Evolutionary conservation across 176 grass and related monocot species (phyloP).

Genomic region (Raddia distichophylla): DNA sequence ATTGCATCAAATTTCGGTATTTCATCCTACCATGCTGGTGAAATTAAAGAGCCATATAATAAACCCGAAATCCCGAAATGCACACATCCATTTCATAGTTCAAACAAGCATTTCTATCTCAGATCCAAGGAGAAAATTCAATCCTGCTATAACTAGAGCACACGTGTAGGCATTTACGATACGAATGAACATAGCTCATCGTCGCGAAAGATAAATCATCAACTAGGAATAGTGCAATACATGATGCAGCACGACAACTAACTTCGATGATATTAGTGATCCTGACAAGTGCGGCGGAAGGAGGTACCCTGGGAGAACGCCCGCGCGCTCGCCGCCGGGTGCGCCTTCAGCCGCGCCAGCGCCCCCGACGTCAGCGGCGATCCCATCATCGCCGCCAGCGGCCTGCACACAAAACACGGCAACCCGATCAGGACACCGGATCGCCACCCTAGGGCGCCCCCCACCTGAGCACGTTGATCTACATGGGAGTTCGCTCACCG

Average conservation of each 20-base stretch:
- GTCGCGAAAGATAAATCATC: neutral
- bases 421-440: neutral
- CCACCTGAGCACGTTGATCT: neutral
- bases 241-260: constrained; percentile 38
- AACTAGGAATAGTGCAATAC: neutral
- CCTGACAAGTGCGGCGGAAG: constrained; percentile 59
- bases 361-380: constrained; percentile 49
- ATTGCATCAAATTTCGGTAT: neutral
- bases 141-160: neutral
- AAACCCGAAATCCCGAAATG: neutral
- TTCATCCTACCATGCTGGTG: neutral
- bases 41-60: neutral
- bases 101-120: neutral
- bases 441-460: neutral
- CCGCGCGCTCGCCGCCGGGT: constrained; percentile 69
- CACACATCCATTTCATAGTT: neutral
- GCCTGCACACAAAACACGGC: constrained; percentile 40
- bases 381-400: constrained; percentile 67
- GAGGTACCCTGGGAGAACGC: constrained; percentile 93
- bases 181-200: neutral
- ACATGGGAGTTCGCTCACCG: neutral
- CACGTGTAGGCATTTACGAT: neutral
- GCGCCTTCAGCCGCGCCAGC: constrained; percentile 74
- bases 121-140: neutral
- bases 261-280: constrained; percentile 50